phyloP scores from a whole-genome alignment of 805 yeast genomes.

The Hanseniaspora vineae region DNA sequence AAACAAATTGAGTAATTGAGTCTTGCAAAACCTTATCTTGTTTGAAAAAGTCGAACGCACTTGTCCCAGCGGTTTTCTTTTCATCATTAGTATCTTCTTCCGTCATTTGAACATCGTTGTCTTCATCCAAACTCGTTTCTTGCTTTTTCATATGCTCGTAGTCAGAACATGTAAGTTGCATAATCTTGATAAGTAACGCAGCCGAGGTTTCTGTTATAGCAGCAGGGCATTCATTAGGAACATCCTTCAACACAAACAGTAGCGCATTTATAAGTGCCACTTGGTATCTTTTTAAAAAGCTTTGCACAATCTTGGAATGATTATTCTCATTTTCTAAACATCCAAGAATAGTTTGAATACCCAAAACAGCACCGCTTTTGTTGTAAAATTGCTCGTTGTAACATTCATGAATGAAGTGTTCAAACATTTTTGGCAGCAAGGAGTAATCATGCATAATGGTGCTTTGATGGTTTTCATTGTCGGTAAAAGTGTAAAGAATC shows the following conservation, averaged over 20 bases:
- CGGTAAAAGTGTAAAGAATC: slow-evolving; percentile 46
- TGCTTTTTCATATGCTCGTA: slow-evolving; percentile 13
- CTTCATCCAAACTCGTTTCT: slow-evolving; percentile 40
- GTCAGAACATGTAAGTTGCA: slow-evolving; percentile 52
- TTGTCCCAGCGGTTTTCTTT: not conserved
- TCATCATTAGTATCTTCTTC: not conserved
- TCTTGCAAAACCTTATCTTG: slow-evolving; percentile 60
- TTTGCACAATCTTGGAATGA: slow-evolving; percentile 38
- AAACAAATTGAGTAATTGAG: slow-evolving; percentile 77
- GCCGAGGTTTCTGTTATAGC: slow-evolving; percentile 64
- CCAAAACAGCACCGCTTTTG: slow-evolving; percentile 82
- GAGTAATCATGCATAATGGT: slow-evolving; percentile 62
- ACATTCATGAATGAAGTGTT: slow-evolving; percentile 80
- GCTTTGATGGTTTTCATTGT: slow-evolving; percentile 11
- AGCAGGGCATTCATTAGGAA: slow-evolving; percentile 77
- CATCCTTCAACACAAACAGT: slow-evolving; percentile 81
- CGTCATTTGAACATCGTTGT: not conserved
- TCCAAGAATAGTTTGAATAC: slow-evolving; percentile 58
- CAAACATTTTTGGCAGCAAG: slow-evolving; percentile 60
- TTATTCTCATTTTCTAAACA: slow-evolving; percentile 28
- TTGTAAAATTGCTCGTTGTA: slow-evolving; percentile 78
- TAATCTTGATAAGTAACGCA: slow-evolving; percentile 46
- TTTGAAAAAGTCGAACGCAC: slow-evolving; percentile 1
- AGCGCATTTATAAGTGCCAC: slow-evolving; percentile 76
- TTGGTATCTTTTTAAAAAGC: slow-evolving; percentile 67